Evolutionary conservation across 768 basidiomycete genomes (phyloP).

Genomic region (Termitomyces heimii): DNA sequence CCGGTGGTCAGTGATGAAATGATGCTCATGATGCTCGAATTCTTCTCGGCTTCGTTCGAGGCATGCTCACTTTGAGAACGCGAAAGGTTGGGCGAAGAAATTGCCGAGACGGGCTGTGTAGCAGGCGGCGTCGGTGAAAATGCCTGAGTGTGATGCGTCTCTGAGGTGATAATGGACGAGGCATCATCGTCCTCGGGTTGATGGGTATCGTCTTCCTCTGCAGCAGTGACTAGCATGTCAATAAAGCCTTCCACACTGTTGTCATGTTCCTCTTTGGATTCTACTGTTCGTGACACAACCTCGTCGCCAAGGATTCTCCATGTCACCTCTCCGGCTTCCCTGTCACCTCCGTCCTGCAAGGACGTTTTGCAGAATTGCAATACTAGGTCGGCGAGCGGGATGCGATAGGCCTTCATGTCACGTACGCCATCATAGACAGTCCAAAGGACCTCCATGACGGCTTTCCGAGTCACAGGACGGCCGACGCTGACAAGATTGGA

Average conservation of each 20-base stretch:
- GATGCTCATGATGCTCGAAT: conserved; percentile 46
- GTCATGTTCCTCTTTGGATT: conserved; percentile 23
- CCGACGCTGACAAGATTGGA: conserved; percentile 32
- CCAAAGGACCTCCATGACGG: conserved; percentile 52
- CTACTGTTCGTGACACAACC: conserved; percentile 49
- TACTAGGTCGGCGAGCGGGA: conserved; percentile 46
- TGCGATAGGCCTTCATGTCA: conserved; percentile 64
- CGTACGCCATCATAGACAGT: conserved; percentile 58
- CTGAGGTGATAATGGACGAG: conserved; percentile 31
- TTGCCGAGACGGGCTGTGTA: conserved; percentile 17
- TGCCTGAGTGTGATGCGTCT: conserved; percentile 31
- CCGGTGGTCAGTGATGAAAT: conserved; percentile 56
- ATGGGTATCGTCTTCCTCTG: conserved; percentile 23
- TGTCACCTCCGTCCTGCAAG: conserved; percentile 21
- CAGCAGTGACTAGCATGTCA: conserved; percentile 35
- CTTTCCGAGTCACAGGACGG: conserved; percentile 48
- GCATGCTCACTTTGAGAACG: conserved; percentile 54
- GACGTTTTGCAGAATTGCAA: conserved; percentile 34
- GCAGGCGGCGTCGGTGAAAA: conserved; percentile 18
- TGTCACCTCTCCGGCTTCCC: conserved; percentile 32
- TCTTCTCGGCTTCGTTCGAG: conserved; percentile 30
- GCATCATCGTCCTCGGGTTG: conserved; percentile 35
- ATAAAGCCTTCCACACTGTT: conserved; percentile 24
- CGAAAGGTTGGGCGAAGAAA: conserved; percentile 49
- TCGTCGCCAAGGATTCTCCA: conserved; percentile 70